Conservation (phyloP, 768 basidiomycete genomes). For the Boletales sp. region DNA sequence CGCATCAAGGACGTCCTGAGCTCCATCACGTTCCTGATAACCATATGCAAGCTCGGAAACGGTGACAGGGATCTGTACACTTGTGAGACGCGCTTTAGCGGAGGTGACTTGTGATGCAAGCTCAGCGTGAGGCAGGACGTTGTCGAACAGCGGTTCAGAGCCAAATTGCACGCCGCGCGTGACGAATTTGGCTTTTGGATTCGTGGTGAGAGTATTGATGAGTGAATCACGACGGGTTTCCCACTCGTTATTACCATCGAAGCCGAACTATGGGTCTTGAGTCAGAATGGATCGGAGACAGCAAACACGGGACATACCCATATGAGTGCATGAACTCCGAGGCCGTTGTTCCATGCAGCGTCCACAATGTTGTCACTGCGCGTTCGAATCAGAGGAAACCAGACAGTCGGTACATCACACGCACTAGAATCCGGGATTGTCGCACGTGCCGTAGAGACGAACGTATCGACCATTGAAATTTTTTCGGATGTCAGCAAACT, state of each 20-base stretch:
- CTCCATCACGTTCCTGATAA: conserved; percentile 51
- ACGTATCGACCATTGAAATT: conserved; percentile 65
- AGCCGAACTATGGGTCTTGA: conserved; percentile 32
- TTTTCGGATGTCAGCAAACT: conserved; percentile 58
- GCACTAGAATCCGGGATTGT: conserved; percentile 39
- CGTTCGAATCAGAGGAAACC: conserved; percentile 14
- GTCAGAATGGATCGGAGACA: neutral
- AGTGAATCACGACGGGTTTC: conserved; percentile 50
- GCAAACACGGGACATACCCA: conserved; percentile 48
- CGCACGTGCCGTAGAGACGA: conserved; percentile 44
- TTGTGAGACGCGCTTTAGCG: conserved; percentile 47
- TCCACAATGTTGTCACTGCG: conserved; percentile 55
- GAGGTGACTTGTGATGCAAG: conserved; percentile 50
- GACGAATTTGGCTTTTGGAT: conserved; percentile 60
- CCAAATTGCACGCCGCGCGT: conserved; percentile 68
- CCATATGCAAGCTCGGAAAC: conserved; percentile 65
- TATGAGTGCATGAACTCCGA: conserved; percentile 71
- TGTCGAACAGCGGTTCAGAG: conserved; percentile 65
- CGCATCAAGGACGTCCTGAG: conserved; percentile 52
- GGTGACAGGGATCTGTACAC: conserved; percentile 61
- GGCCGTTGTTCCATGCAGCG: conserved; percentile 63
- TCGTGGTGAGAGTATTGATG: conserved; percentile 50
- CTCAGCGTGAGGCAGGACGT: conserved; percentile 44
- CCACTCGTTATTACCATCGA: conserved; percentile 45
- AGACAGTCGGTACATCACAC: neutral